Conservation (phyloP, 208 protist genomes). For the Acanthamoeba healyi region DNA sequence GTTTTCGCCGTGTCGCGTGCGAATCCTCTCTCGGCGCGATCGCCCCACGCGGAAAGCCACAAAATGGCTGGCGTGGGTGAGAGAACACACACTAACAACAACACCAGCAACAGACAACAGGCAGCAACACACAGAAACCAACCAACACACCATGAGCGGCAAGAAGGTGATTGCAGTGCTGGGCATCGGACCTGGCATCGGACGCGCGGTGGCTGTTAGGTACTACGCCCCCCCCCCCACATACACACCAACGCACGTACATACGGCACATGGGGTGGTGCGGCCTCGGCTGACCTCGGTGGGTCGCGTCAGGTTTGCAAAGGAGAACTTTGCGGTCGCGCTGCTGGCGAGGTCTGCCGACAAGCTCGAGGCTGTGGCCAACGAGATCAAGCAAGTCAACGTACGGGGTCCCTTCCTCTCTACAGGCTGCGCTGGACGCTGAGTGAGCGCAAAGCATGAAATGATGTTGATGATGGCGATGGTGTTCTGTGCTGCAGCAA, state of each 20-base stretch:
- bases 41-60: no score
- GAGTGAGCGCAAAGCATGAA: no score
- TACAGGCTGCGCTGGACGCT: no score
- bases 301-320: slow-evolving; percentile 68
- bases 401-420: neutral
- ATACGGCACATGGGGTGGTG: no score
- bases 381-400: slow-evolving; percentile 66
- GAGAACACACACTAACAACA: neutral
- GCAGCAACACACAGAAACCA: neutral
- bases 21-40: no score
- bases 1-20: no score
- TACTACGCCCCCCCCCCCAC: neutral
- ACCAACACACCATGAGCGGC: neutral
- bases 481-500: neutral
- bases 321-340: slow-evolving; percentile 75
- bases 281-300: no score
- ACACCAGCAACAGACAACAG: neutral
- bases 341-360: slow-evolving; percentile 63
- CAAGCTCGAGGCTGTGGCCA: slow-evolving; percentile 63
- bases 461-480: neutral
- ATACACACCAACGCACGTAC: no score
- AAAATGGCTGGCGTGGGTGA: no score
- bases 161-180: slow-evolving; percentile 74
- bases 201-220: slow-evolving; percentile 36
- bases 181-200: slow-evolving; percentile 78